Evolutionary conservation across 1,284 basidiomycete genomes (phyloP).

Genomic region (Trichosporon coremiiforme): DNA sequence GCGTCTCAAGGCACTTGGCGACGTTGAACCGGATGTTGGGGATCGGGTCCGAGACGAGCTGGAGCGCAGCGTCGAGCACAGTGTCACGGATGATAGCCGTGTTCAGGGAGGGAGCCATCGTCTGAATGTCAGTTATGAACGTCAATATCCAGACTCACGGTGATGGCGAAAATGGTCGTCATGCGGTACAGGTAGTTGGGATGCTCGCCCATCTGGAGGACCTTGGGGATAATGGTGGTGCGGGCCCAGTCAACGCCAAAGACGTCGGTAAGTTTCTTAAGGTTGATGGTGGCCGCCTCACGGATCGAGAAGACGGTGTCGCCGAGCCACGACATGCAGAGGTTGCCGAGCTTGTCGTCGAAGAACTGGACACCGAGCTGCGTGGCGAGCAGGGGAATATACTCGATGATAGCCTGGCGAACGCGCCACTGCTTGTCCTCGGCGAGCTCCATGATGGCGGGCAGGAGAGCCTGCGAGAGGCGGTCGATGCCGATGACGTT

Average conservation of each 20-base stretch:
- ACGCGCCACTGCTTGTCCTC: constrained; percentile 99
- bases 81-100: constrained; percentile 81
- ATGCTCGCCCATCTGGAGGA: constrained; percentile 95
- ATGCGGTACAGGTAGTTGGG: constrained; percentile 98
- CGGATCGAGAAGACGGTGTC: constrained; percentile 98
- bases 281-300: constrained; percentile 94
- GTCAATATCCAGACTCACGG: constrained; percentile 43
- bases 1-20: constrained; percentile 86
- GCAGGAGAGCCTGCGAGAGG: constrained; percentile 91
- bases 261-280: constrained; percentile 97
- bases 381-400: constrained; percentile 92
- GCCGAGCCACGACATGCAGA: constrained; percentile 99
- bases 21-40: constrained; percentile 99
- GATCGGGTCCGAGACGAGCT: constrained; percentile 86
- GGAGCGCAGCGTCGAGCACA: constrained; percentile 81
- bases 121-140: constrained; percentile 56
- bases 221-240: constrained; percentile 92
- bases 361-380: constrained; percentile 97
- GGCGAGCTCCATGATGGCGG: constrained; percentile 95
- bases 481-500: constrained; percentile 95
- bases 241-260: constrained; percentile 99
- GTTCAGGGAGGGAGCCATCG: constrained; percentile 90
- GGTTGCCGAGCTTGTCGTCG: constrained; percentile 91
- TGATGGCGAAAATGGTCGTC: constrained; percentile 99
- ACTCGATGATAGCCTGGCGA: constrained; percentile 99